Percentiles rank a stretch among this genome's conserved stretches.
These are phyloP conservation scores for Centella asiatica DNA, from an alignment of 129 eudicot species.

Conservation along the genomic window DNA sequence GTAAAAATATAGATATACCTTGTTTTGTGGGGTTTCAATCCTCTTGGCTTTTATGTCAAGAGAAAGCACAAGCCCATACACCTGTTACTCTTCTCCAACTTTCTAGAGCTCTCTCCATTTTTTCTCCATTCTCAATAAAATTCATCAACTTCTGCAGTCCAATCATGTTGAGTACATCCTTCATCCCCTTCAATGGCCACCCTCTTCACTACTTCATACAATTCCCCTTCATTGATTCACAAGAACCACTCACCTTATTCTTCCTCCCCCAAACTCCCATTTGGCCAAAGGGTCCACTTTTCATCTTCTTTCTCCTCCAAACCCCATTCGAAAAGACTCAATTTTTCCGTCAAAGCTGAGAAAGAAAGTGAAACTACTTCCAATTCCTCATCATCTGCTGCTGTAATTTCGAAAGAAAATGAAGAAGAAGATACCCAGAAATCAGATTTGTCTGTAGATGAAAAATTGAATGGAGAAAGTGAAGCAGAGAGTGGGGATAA, in stretches of 20 bases:
- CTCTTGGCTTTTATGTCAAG: too few relatives aligned
- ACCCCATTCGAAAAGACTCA: slow-evolving; percentile 28
- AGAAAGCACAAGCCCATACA: slow-evolving; percentile 23
- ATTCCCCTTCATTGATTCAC: slow-evolving; percentile 25
- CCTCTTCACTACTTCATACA: slow-evolving; percentile 27
- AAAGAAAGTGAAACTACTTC: slow-evolving; percentile 37
- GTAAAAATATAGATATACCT: too few relatives aligned
- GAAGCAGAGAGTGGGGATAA: slow-evolving; percentile 22
- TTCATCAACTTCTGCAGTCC: slow-evolving; percentile 5
- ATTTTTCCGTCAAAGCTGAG: slow-evolving; percentile 42
- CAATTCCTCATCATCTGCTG: slow-evolving; percentile 23
- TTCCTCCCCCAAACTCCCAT: slow-evolving; percentile 22
- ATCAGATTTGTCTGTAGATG: slow-evolving; percentile 17
- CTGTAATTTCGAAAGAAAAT: slow-evolving; percentile 29
- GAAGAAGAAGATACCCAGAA: slow-evolving; percentile 28
- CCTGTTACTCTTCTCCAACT: slow-evolving; percentile 50
- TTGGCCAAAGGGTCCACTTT: slow-evolving; percentile 17
- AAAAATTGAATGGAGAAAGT: slow-evolving; percentile 12
- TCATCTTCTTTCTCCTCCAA: slow-evolving; percentile 18
- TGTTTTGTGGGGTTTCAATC: too few relatives aligned
- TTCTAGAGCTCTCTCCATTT: slow-evolving; percentile 47
- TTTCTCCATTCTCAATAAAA: slow-evolving; percentile 11
- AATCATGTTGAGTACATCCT: neutral
- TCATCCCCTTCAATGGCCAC: slow-evolving; percentile 44
- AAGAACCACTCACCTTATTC: slow-evolving; percentile 12